Base-by-base conservation (phyloP, 169 alveolate genomes). In the Plasmodium vivax region DNA sequence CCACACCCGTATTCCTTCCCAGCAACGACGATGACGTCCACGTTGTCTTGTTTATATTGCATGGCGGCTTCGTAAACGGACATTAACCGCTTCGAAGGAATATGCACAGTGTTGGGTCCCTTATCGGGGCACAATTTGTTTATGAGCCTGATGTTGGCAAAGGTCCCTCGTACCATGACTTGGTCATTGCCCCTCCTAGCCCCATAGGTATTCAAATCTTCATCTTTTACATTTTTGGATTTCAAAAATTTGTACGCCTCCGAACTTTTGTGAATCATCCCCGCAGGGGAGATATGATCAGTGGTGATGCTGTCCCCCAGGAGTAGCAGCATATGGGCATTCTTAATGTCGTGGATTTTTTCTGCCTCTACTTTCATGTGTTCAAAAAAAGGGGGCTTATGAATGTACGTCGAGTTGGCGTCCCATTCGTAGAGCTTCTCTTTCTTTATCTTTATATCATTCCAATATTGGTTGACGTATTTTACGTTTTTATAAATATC, bases 221-320 rank as follows among this genome's bases (percentile, higher is more conserved):
- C 97, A 79, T 96, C 97, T 56, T 83, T 85, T 16, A 99, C 99
- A 58, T 98, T 98, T 82, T 96, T 97, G 16, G 94, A 95, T 47
- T 94, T 62, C 38, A 99, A 96, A 94, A 97, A 98, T 74, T 97
- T 81, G 16, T 99, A 99, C 12, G 99, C 99, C 12, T 99, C 99
- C 2, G 99, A 98, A 34, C 95, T 97, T 94, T 97, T 97, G 51
- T 99, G 98, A 79, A 99, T 99, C 96, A 98, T 98, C 6, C 99
- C 99, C 4, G 99, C 99, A 19, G 99, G 99, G n/a, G 99, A 98
- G 62, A 99, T 99, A 95, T 99, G 99, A 96, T 99, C 99, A 43
- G 99, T 99, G 38, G 99, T 99, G 75, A 99, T 98, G 36, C 99
- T 97, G 85, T 99, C 99, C 36, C 99, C 99, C 23, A 96, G 92